Evolutionary conservation across 805 yeast species (phyloP).

Genomic region (Candida adriatica): DNA sequence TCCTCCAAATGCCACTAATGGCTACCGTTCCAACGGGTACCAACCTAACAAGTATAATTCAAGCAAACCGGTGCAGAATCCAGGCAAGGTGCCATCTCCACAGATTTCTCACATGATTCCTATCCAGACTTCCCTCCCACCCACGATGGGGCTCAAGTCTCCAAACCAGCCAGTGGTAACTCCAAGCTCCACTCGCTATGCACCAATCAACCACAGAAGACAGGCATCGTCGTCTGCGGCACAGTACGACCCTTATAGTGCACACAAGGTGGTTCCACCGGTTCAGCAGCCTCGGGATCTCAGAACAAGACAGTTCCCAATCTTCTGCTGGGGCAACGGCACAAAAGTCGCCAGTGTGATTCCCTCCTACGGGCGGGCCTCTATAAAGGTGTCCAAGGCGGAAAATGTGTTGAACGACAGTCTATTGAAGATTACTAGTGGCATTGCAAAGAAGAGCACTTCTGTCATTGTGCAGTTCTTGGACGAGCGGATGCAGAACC

Average conservation of each 20-base stretch:
- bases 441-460: slow-evolving; percentile 24
- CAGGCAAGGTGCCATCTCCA: too few relatives aligned
- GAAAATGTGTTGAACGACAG: slow-evolving; percentile 29
- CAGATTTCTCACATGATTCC: too few relatives aligned
- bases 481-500: slow-evolving; percentile 11
- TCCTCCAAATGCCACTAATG: too few relatives aligned
- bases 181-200: slow-evolving; percentile 29
- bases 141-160: too few relatives aligned
- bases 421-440: slow-evolving; percentile 29
- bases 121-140: too few relatives aligned
- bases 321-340: slow-evolving; percentile 59
- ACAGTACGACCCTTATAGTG: slow-evolving; percentile 23
- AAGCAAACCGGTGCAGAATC: too few relatives aligned
- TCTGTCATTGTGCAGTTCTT: slow-evolving; percentile 22
- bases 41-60: too few relatives aligned
- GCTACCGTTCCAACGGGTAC: too few relatives aligned
- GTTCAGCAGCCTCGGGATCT: not conserved
- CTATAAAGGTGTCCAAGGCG: slow-evolving; percentile 31
- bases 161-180: slow-evolving; percentile 12
- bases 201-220: slow-evolving; percentile 29
- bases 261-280: slow-evolving; percentile 9
- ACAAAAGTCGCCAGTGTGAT: slow-evolving; percentile 36
- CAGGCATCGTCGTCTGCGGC: slow-evolving; percentile 24
- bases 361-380: slow-evolving; percentile 23
- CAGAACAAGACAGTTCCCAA: slow-evolving; percentile 77